These are phyloP conservation scores for Zygnema circumcarinatum DNA, from an alignment of 139 green algal genomes.

Conservation along the genomic window DNA sequence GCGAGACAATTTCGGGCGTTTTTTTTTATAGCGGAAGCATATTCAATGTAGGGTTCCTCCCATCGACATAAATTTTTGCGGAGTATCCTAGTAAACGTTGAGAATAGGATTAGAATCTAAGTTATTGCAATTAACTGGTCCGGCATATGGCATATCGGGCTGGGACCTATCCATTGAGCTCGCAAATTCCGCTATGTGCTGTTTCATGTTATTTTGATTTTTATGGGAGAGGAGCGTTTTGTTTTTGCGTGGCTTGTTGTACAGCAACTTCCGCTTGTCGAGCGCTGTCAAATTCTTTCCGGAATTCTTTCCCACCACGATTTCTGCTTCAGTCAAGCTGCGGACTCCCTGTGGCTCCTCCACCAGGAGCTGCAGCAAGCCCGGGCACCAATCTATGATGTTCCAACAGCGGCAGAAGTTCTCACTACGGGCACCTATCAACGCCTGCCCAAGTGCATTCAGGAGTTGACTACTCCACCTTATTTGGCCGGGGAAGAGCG, in stretches of 20 bases:
- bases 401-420: constrained; percentile 67
- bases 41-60: too few relatives aligned
- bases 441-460: constrained; percentile 37
- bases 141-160: too few relatives aligned
- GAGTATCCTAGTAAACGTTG: too few relatives aligned
- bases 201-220: too few relatives aligned
- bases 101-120: too few relatives aligned
- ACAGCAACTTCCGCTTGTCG: constrained; percentile 32
- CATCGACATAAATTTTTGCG: too few relatives aligned
- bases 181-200: too few relatives aligned
- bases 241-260: too few relatives aligned
- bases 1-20: too few relatives aligned
- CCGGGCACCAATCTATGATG: constrained; percentile 65
- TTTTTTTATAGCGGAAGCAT: too few relatives aligned
- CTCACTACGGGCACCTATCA: constrained; percentile 53
- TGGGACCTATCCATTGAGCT: too few relatives aligned
- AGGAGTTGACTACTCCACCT: constrained; percentile 10
- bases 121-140: too few relatives aligned
- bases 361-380: constrained; percentile 61
- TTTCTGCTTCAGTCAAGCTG: constrained; percentile 40
- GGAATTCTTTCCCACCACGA: constrained; percentile 58
- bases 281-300: constrained; percentile 49
- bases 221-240: background rate
- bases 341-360: constrained; percentile 66
- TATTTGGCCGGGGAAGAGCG: constrained; percentile 20